Evolutionary conservation across 108 stramenopile genomes (phyloP).

Genomic region (Discostella pseudostelligera): DNA sequence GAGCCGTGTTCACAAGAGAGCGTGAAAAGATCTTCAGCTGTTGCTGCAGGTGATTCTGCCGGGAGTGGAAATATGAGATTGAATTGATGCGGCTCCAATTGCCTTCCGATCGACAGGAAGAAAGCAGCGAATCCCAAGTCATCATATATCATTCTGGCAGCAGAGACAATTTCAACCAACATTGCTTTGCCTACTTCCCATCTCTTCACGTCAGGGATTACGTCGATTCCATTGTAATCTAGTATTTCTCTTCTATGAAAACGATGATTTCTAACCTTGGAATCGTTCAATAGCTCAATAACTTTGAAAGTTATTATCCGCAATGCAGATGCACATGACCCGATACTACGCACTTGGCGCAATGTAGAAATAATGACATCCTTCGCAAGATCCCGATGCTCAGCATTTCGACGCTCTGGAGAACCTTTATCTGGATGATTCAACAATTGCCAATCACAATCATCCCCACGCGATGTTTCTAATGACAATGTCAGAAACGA

Average conservation of each 20-base stretch:
- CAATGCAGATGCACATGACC: constrained; percentile 31
- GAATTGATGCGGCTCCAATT: constrained; percentile 52
- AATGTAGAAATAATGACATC: constrained; percentile 13
- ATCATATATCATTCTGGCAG: constrained; percentile 23
- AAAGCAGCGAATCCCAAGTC: constrained; percentile 38
- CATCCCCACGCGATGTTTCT: not conserved
- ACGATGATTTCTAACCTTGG: constrained; percentile 2
- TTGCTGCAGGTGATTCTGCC: not conserved
- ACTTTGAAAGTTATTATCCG: constrained; percentile 38
- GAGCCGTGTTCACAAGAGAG: constrained; percentile 34
- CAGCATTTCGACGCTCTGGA: not conserved
- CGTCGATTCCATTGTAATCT: not conserved
- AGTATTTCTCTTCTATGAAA: not conserved
- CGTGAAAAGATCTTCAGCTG: constrained; percentile 41
- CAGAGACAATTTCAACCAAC: constrained; percentile 20
- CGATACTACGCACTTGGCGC: constrained; percentile 11
- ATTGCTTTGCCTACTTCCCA: constrained; percentile 33
- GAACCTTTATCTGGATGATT: not conserved
- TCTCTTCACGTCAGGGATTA: not conserved
- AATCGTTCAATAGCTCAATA: constrained; percentile 30
- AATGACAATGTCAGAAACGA: constrained; percentile 30
- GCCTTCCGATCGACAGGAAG: constrained; percentile 47
- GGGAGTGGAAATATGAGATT: constrained; percentile 51
- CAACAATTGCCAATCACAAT: not conserved
- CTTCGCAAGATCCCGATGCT: constrained; percentile 11